Base-by-base conservation (phyloP, 805 yeast species). In the Tanozyma kutaoensis region DNA sequence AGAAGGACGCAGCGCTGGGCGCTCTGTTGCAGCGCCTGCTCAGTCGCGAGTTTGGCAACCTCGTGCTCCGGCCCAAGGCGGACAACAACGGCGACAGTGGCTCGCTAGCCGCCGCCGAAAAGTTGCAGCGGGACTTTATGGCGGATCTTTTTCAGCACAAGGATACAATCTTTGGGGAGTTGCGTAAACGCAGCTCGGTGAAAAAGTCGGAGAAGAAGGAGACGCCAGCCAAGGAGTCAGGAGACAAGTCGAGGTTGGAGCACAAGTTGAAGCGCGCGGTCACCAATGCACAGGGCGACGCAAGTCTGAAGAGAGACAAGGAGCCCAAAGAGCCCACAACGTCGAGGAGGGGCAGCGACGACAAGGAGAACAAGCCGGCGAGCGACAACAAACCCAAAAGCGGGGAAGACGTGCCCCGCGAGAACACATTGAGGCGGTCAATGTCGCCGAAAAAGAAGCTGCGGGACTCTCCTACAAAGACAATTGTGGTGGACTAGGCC, bases 1-100 rank as follows among this genome's bases (percentile, higher is more conserved):
- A 45, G 36, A 66, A 44, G 46, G 53, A 41, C 38, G 45, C 34
- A 28, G 55, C 37, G 9, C 37, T 51, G 33, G 50, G 59, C 5
- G 25, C 58, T 0, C 44, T 48, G 0, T 57, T 57, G 16, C 63
- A 69, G 40, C 48, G 45, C 11, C 54, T 56, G n/a, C 62, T 82
- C 15, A 65, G 82, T 4, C 71, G 69, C 34, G 85, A 76, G 38
- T 69, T 80, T 39, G 74, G 81, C 1, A 59, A 60, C 21, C 69
- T 79, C 33, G 57, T 80, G 14, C 46, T 75, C 32, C 55, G 78
- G 28, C 76, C 79, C 18, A 52, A 48, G 29, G 24, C 24, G 7
- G 45, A 37, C 11, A 34, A 45, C 13, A 31, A 39, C 19, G 40
- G 42, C 14, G 28, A 30, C 6, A 10, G 26, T 8, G 37, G 37